Evolutionary conservation across 495 filamentous ascomycete genomes (phyloP), one percentile per base, ranked within the genome.

Genomic region (Rhypophila decipiens): DNA sequence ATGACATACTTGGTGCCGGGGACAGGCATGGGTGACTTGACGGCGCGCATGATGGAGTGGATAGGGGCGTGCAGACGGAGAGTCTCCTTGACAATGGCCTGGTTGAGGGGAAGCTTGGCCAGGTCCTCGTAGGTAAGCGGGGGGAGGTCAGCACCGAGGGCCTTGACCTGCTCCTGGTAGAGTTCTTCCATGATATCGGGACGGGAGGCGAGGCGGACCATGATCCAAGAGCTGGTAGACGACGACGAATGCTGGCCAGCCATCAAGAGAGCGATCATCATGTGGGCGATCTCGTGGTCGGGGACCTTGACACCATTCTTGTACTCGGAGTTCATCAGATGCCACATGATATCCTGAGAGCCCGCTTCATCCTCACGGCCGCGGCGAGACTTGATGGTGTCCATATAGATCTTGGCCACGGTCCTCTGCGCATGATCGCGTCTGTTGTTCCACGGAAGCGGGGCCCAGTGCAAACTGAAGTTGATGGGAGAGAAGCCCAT

Each of bases 181-280:
- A 94, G 73, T 41, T 85, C 78, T 55, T 90, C 83, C 55, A 85
- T 74, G 46, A 90, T 73, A 24, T 83, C 73, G 2, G 88, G 88
- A 20, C 82, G 67, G 5, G 83, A 78, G 22, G 88, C 86, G 7
- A 91, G 79, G 27, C 84, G 84, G 13, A 90, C 75, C 70, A 91
- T 77, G 56, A 89, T 87, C 86, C 86, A 94, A 23, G 84, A 73
- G 58, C 78, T 83, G 38, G 85, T 87, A 5, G 86, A 85, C 34
- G 88, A 88, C 2, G 86, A 89, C 1, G 86, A 90, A 71, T 94
- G 88, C 59, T 94, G 88, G 47, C 88, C 88, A 24, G 86, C 88
- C 87, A 94, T 90, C 8, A 94, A 72, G 20, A 94, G 77, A 0
- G 87, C 86, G 59, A 94, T 94, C 84, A 94, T 89, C 79, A 94